Conservation (phyloP, 2,329 filamentous ascomycete species). For the Hypoxylon sp. region DNA sequence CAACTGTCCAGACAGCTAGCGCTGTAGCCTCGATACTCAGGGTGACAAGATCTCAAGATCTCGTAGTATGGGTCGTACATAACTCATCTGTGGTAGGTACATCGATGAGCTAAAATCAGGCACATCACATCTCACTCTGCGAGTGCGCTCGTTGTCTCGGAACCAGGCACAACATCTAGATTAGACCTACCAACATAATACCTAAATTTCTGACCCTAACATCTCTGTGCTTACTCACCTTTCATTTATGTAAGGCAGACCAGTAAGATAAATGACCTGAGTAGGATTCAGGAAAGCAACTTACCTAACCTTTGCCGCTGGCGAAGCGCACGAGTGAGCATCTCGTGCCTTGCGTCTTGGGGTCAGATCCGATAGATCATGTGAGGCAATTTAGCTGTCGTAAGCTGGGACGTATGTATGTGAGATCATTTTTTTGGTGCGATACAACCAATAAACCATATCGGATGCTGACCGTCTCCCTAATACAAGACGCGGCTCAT, state of each 20-base stretch:
- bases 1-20: background rate
- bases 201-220: background rate
- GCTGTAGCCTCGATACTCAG: background rate
- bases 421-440: conserved; percentile 19
- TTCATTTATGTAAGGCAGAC: conserved; percentile 1
- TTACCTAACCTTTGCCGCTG: background rate
- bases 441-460: conserved; percentile 17
- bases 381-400: conserved; percentile 15
- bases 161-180: background rate
- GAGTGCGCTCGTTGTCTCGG: background rate
- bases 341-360: conserved; percentile 30
- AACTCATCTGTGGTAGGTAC: background rate
- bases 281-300: background rate
- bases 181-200: background rate
- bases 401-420: conserved; percentile 17
- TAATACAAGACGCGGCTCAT: background rate
- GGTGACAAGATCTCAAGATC: background rate
- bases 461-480: conserved; percentile 8
- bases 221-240: background rate
- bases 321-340: conserved; percentile 15
- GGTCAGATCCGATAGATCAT: conserved; percentile 24
- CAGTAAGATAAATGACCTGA: background rate
- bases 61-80: background rate
- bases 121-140: background rate
- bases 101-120: background rate